Base-by-base conservation (phyloP, 768 basidiomycete genomes). In the Lactifluus echinatus region DNA sequence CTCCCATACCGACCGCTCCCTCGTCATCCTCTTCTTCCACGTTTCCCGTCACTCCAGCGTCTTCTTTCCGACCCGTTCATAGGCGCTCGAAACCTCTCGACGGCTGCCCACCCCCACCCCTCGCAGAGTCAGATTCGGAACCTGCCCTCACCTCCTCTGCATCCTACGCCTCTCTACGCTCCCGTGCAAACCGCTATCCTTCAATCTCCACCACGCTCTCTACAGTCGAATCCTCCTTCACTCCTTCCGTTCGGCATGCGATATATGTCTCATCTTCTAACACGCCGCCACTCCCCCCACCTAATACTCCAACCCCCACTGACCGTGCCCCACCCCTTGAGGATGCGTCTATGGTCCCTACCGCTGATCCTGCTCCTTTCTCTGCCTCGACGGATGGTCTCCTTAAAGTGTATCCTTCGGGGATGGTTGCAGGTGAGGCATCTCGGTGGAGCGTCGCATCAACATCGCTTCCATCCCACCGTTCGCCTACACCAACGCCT, bases 151-250 rank as follows among this genome's bases (percentile, higher is more conserved):
- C 56, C 19, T 49, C 60, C 17, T 63, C 60, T 28, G 63, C 63
- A 19, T 63, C 63, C 11, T 63, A 63, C 11, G 60, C 61, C 29
- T 63, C 63, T 19, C 23, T 63, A 19, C 63, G 63, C 28, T 56
- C 53, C 45, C 63, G 63, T 23, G 48, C 44, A 17, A 54, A 39
- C 36, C 63, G 63, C 17, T 62, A 56, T 53, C 63, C 63, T 26
- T 63, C 63, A n/a, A 58, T 63, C 14, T 63, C 63, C 5, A 63
- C 63, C 26, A 63, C 60, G 4, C 63, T 63, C 2, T 63, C 63
- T 34, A 51, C 57, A 3, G 52, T 37, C 43, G 58, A 59, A 8
- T 59, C 58, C 11, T 36, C 47, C 4, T 55, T 45, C 15, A 19
- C 40, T 6, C 34, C 53, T 17, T 62, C 58, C 19, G 43, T 45